Conservation (phyloP, 2,329 filamentous ascomycete genomes). For the Triangularia verruculosa region DNA sequence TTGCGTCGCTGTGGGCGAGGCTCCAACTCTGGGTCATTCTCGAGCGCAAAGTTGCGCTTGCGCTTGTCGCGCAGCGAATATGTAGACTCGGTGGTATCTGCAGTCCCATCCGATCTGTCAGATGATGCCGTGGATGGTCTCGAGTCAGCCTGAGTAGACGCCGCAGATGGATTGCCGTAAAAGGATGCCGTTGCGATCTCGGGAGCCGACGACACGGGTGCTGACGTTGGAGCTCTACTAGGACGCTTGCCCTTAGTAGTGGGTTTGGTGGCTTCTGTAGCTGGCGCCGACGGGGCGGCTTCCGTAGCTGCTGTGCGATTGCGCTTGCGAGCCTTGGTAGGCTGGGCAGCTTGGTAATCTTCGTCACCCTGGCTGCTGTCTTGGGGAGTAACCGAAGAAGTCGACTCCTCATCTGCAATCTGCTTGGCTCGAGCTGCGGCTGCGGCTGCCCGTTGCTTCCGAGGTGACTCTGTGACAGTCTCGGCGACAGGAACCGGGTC, state of each 20-base stretch:
- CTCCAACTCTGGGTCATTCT: conserved; percentile 42
- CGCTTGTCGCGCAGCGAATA: conserved; percentile 56
- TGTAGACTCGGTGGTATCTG: conserved; percentile 48
- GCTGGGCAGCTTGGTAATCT: conserved; percentile 16
- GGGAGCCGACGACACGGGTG: neutral
- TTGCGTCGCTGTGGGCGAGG: conserved; percentile 35
- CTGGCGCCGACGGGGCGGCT: conserved; percentile 16
- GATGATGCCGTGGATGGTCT: conserved; percentile 54
- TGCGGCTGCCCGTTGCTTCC: conserved; percentile 23
- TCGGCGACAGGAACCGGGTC: neutral
- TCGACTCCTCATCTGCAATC: conserved; percentile 16
- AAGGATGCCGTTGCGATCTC: conserved; percentile 30
- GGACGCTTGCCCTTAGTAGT: conserved; percentile 22
- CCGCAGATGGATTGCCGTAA: conserved; percentile 30
- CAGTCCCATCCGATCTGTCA: conserved; percentile 34
- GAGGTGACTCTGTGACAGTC: conserved; percentile 7
- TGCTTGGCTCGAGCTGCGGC: conserved; percentile 18
- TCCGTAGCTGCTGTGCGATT: conserved; percentile 17
- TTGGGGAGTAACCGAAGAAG: conserved; percentile 7
- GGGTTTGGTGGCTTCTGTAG: conserved; percentile 13
- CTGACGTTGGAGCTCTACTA: conserved; percentile 7
- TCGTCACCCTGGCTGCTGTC: conserved; percentile 22
- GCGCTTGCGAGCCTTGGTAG: conserved; percentile 24
- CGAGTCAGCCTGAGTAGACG: conserved; percentile 41
- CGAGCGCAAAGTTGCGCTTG: conserved; percentile 52